Percentiles rank a stretch among this genome's conserved stretches.
Conservation (phyloP, 257 asterid species). For the Ophiorrhiza pumila region DNA sequence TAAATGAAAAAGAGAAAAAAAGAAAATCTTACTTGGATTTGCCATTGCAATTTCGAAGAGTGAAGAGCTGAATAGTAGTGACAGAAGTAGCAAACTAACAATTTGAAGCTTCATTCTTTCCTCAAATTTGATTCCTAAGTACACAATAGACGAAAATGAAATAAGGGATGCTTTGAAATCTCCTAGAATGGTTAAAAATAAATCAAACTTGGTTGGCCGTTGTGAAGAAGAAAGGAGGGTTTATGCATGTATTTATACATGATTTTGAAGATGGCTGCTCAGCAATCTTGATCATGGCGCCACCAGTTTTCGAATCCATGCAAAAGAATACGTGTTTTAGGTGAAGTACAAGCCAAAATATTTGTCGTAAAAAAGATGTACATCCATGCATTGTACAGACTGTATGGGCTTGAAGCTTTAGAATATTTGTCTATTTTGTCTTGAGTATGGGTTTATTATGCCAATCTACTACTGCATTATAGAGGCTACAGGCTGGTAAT, state of each 20-base stretch:
- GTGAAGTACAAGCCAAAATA: no score
- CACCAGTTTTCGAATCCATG: no score
- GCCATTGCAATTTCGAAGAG: conserved; percentile 8
- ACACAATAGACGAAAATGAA: not conserved
- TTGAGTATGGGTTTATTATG: no score
- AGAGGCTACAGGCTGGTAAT: no score
- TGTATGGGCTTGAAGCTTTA: no score
- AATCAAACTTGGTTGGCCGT: not conserved
- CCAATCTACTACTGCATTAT: no score
- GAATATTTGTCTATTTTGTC: no score
- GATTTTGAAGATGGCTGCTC: not conserved
- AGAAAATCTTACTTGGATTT: not conserved
- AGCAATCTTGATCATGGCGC: not conserved
- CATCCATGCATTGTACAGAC: no score
- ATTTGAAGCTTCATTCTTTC: conserved; percentile 7
- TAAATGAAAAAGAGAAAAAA: not conserved
- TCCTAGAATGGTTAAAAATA: no score
- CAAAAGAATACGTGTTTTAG: no score
- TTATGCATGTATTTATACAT: not conserved
- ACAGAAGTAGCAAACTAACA: not conserved
- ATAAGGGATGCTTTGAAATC: not conserved
- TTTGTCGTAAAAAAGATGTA: no score
- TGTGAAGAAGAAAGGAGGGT: no score
- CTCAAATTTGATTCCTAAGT: not conserved
- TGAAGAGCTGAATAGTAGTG: conserved; percentile 1